These are phyloP conservation scores for Microthlaspi erraticum DNA, from an alignment of 345 rosid species.

Conservation along the genomic window DNA sequence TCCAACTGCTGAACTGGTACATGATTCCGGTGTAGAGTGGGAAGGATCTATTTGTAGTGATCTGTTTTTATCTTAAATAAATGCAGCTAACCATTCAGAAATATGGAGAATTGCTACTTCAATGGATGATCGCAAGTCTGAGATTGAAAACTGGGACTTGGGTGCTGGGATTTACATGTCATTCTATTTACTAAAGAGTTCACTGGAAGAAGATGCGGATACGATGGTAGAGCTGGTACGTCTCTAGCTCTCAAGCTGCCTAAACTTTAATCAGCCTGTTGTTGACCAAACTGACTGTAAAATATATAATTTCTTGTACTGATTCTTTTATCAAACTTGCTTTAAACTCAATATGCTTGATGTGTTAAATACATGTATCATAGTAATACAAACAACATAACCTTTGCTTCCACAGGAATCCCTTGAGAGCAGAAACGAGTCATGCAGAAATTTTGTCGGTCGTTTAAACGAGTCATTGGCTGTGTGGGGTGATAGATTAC, in stretches of 20 bases:
- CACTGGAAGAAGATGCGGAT: slow-evolving; percentile 58
- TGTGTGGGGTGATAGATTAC: slow-evolving; percentile 70
- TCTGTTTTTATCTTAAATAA: slow-evolving; percentile 13
- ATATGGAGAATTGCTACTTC: slow-evolving; percentile 75
- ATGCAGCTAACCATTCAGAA: slow-evolving; percentile 76
- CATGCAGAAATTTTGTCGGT: slow-evolving; percentile 63
- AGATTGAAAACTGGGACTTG: slow-evolving; percentile 95
- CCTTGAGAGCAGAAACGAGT: slow-evolving; percentile 66
- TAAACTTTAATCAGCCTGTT: slow-evolving; percentile 1
- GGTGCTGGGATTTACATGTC: slow-evolving; percentile 87
- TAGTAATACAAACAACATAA: slow-evolving; percentile 12
- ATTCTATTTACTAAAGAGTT: slow-evolving; percentile 73
- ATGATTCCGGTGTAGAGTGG: slow-evolving; percentile 9
- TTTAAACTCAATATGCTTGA: slow-evolving; percentile 6
- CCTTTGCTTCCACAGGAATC: slow-evolving; percentile 64
- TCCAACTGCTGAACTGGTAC: not conserved
- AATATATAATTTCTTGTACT: not conserved
- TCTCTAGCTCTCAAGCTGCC: slow-evolving; percentile 13
- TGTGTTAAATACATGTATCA: slow-evolving; percentile 16
- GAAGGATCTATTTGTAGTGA: slow-evolving; percentile 19
- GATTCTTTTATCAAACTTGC: slow-evolving; percentile 3
- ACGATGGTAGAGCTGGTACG: slow-evolving; percentile 65
- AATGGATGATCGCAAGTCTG: slow-evolving; percentile 91
- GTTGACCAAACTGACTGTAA: slow-evolving; percentile 12
- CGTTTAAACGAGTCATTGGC: slow-evolving; percentile 69